These are phyloP conservation scores for Lentinula novae-zelandiae DNA, from an alignment of 1,284 basidiomycete species.

Conservation along the genomic window DNA sequence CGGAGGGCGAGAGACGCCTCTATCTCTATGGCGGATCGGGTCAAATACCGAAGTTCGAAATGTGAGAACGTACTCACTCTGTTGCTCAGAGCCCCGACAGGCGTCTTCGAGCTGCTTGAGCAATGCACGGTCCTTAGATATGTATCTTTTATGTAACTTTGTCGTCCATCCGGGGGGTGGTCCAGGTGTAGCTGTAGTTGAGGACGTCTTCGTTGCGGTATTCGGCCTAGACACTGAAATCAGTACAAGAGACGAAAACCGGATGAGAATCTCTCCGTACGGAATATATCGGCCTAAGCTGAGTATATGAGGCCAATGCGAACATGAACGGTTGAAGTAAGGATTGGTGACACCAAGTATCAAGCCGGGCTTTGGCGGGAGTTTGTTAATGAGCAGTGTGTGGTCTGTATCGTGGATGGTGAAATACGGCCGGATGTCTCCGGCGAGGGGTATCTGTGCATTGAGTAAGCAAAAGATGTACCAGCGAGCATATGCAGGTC, in stretches of 20 bases:
- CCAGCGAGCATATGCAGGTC: background rate
- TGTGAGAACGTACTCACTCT: conserved; percentile 40
- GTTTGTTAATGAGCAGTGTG: conserved; percentile 70
- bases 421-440: conserved; percentile 91
- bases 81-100: conserved; percentile 41
- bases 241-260: background rate
- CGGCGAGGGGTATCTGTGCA: conserved; percentile 73
- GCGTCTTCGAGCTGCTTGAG: conserved; percentile 67
- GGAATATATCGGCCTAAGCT: conserved; percentile 50
- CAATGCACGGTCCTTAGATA: conserved; percentile 79
- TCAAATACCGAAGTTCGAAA: background rate
- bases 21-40: conserved; percentile 39
- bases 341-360: conserved; percentile 94
- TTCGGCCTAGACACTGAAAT: background rate
- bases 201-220: conserved; percentile 11
- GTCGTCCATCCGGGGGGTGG: conserved; percentile 73
- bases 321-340: conserved; percentile 84
- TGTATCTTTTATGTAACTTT: conserved; percentile 77
- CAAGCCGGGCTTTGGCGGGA: conserved; percentile 81
- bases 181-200: conserved; percentile 35
- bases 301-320: conserved; percentile 90
- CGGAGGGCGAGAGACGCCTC: conserved; percentile 70
- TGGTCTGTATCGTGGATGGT: conserved; percentile 95
- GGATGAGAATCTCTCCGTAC: conserved; percentile 28
- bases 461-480: conserved; percentile 1